These are phyloP conservation scores for Symbiotaphrina buchneri DNA, from an alignment of 495 filamentous ascomycete species.

Conservation along the genomic window DNA sequence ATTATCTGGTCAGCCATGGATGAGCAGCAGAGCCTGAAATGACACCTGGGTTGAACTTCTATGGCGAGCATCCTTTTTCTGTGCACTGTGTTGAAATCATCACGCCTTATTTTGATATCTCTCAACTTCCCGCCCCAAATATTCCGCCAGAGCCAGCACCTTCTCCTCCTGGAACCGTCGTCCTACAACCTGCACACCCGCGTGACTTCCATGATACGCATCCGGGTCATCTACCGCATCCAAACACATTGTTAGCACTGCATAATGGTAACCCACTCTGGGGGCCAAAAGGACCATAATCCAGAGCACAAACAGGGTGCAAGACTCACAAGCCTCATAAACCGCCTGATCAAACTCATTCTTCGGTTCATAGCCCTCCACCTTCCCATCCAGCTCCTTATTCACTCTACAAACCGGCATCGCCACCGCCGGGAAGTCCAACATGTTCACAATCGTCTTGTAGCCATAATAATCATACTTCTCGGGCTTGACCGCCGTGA, in stretches of 20 bases:
- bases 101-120: too few species aligned
- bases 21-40: too few species aligned
- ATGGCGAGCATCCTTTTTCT: too few species aligned
- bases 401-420: slow-evolving; percentile 33
- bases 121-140: not conserved
- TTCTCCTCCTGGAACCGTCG: not conserved
- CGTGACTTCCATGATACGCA: not conserved
- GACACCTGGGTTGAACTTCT: too few species aligned
- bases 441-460: slow-evolving; percentile 24
- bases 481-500: slow-evolving; percentile 23
- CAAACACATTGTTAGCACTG: not conserved
- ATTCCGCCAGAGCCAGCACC: not conserved
- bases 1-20: too few species aligned
- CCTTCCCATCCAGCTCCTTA: slow-evolving; percentile 25
- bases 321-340: slow-evolving; percentile 29
- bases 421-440: slow-evolving; percentile 32
- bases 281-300: too few species aligned
- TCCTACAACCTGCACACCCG: not conserved
- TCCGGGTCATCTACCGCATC: not conserved
- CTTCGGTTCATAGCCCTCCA: slow-evolving; percentile 14
- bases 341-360: slow-evolving; percentile 19
- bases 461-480: slow-evolving; percentile 29
- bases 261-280: too few species aligned
- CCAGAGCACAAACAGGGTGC: too few species aligned
- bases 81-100: too few species aligned